Evolutionary conservation across 805 yeast species (phyloP), one percentile per base, ranked within the genome.

Genomic region (Candida andamanensis): DNA sequence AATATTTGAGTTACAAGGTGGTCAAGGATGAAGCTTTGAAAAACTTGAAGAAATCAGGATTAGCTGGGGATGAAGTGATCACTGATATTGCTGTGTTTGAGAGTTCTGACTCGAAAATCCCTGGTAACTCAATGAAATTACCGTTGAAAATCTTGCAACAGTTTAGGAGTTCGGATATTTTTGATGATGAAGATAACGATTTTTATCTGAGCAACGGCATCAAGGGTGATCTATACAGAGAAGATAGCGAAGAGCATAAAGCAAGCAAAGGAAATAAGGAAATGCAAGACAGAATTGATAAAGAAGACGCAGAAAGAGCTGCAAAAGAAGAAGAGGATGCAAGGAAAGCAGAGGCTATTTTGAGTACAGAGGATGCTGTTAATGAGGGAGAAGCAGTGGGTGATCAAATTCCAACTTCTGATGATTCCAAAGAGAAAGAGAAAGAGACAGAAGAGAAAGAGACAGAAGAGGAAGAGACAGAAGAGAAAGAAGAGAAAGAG

Each of bases 71-170:
- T 50, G 41, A 29, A 29, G 73, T 68, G 8, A 55, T 74, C 17
- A 51, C 66, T 5, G 67, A 61, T 35, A 43, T 63, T 11, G 62
- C 71, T 2, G 52, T 73, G 9, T 57, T 63, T 5, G 47, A 51
- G 23, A 44, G 50, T 3, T 11, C 29, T 2, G 68, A 63, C 37
- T 40, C 52, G 28, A 45, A 49, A 17, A 53, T 64, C 23, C 49
- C 65, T 17, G 72, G 74, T 1, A 57, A 62, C 33, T 45, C 61
- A 40, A 19, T 35, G 29, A 50, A 53, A 28, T 28, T 49, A 15
- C 70, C 70, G 0, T 30, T 33, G 24, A 38, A 50, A 17, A 41
- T 64, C 5, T 35, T 63, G 20, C 48, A 54, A 11, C 59, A 58
- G 14, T 50, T 57, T 35, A 52, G 52, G 32, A 32, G 44, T 21